Conservation (phyloP, 768 basidiomycete genomes). For the Rhodosporidiobolus odoratus region DNA sequence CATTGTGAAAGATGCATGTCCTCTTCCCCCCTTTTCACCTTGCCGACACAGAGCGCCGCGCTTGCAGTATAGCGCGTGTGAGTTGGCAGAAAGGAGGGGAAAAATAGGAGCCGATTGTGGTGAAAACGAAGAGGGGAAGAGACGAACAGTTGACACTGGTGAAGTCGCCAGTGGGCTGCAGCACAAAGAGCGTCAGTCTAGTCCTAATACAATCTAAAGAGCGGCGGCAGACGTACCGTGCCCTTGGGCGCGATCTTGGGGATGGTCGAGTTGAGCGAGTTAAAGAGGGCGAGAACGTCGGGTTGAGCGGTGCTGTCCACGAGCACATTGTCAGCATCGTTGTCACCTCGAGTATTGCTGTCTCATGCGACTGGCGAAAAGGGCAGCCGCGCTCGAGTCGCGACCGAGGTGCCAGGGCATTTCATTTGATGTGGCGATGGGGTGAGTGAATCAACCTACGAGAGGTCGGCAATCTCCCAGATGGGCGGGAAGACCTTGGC, state of each 20-base stretch:
- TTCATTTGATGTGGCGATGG: no score
- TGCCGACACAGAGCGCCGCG: no score
- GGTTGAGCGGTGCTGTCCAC: constrained; percentile 12
- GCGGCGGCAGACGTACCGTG: constrained; percentile 21
- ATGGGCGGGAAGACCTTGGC: constrained; percentile 25
- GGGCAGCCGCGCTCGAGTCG: not conserved
- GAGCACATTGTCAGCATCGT: not conserved
- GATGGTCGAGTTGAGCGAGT: constrained; percentile 40
- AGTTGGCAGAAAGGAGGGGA: not conserved
- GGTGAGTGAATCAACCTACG: not conserved
- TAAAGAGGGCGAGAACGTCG: constrained; percentile 39
- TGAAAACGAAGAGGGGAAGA: not conserved
- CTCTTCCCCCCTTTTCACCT: no score
- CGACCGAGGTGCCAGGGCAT: not conserved
- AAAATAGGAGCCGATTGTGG: not conserved
- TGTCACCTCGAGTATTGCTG: not conserved
- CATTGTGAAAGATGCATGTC: no score
- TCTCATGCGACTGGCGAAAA: not conserved
- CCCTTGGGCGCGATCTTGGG: constrained; percentile 45
- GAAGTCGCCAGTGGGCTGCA: constrained; percentile 43
- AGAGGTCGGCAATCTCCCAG: constrained; percentile 31
- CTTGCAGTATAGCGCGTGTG: no score
- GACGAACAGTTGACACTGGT: constrained; percentile 25
- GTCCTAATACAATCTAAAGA: not conserved
- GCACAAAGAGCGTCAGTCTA: not conserved